Conservation (phyloP, 2,329 filamentous ascomycete genomes). For the Colletotrichum plurivorum region DNA sequence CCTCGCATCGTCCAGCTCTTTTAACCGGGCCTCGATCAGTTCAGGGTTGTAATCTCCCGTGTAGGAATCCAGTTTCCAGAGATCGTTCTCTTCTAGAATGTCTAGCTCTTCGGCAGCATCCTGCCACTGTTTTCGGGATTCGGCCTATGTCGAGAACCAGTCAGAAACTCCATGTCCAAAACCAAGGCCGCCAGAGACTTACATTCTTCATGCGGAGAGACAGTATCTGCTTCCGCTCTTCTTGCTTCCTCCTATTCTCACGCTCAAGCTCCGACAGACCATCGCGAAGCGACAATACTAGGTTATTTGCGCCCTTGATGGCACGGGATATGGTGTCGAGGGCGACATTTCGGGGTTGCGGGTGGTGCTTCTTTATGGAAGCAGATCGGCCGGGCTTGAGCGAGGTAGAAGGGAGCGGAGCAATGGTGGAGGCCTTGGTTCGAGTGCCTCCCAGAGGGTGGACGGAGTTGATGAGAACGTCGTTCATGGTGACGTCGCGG, state of each 20-base stretch:
- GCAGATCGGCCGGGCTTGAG: conserved; percentile 31
- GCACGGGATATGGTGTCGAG: conserved; percentile 47
- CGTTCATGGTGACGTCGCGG: conserved; percentile 34
- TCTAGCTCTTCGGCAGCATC: conserved; percentile 84
- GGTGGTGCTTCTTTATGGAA: conserved; percentile 31
- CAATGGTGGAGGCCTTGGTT: conserved; percentile 21
- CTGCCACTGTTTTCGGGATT: conserved; percentile 80
- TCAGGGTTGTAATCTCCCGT: conserved; percentile 79
- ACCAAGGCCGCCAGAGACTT: conserved; percentile 48
- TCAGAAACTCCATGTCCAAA: neutral
- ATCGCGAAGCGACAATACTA: conserved; percentile 65
- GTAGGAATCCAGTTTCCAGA: conserved; percentile 79
- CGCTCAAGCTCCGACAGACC: conserved; percentile 67
- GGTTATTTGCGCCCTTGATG: conserved; percentile 56
- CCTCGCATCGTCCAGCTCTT: conserved; percentile 81
- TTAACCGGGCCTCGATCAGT: conserved; percentile 78
- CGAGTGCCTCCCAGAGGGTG: conserved; percentile 33
- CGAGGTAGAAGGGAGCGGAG: conserved; percentile 13
- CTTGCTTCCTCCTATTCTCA: conserved; percentile 59
- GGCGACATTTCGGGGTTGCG: conserved; percentile 24
- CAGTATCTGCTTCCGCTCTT: conserved; percentile 74
- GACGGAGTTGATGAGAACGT: conserved; percentile 40
- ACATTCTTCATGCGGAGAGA: conserved; percentile 77
- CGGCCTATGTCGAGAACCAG: conserved; percentile 65
- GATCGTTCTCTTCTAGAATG: conserved; percentile 81